Base-by-base conservation (phyloP, 148 eudicot species). In the Suaeda aralocaspica region DNA sequence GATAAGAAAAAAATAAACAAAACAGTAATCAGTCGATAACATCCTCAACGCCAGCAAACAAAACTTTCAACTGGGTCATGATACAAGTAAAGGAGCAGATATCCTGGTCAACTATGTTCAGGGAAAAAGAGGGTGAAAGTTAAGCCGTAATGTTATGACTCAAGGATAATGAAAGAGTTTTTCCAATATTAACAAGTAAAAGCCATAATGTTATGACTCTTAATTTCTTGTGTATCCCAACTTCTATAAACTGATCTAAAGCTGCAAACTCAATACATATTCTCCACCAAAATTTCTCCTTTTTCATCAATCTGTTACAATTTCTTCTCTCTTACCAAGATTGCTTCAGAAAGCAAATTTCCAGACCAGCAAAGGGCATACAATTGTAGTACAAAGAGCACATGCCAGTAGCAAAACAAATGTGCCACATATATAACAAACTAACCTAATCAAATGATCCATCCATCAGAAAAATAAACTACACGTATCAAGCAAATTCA, bases 401-500 rank as follows among this genome's bases (percentile, higher is more conserved):
- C 4, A 59, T 6, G 5, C 21, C 22, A 39, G 19, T 18, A 31
- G 41, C 42, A 59, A 16, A 59, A 58, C 34, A 58, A 9, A 25
- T 10, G 16, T 58, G 16, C 11, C 36, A 29, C 62, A 25, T 12
- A 24, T 1, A 55, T 22, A 24, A 25, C 8, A 53, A 4, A 11
- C 53, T 33, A 12, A 29, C 48, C 53, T 13, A 1, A 5, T 3
- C 34, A 63, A 21, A 16, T 22, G 28, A 67, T 5, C 22, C 6
- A 46, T 8, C 22, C 16, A 14, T 30, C n/a, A 24, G 44, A 44
- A 36, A 6, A 57, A 26, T 18, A 25, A 64, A 48, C 62, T 26
- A 10, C 50, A 51, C 29, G 48, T 48, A 26, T n/a, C n/a, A 68
- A 42, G 28, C 42, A 34, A 63, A 6, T 45, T 57, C 61, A 94